phyloP scores from a whole-genome alignment of 305 asterid genomes.

The Ilex paraguariensis region DNA sequence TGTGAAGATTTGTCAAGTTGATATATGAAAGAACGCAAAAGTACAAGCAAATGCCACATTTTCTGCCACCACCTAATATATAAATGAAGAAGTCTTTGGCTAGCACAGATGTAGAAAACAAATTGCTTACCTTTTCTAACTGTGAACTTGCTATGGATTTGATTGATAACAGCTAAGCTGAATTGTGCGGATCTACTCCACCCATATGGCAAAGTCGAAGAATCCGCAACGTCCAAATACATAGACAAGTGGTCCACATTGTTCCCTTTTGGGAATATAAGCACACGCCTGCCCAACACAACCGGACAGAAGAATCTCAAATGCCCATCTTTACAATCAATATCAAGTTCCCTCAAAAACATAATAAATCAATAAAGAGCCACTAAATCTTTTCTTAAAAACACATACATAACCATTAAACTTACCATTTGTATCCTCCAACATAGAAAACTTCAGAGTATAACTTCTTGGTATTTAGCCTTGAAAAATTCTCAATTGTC shows the following conservation, averaged over 20 bases:
- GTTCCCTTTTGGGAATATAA: constrained; percentile 3
- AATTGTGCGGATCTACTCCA: constrained; percentile 6
- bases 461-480: constrained; percentile 63
- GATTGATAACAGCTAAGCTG: constrained; percentile 2
- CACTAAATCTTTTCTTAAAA: no score
- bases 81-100: no score
- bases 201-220: constrained; percentile 4
- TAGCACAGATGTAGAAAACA: no score
- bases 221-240: constrained; percentile 7
- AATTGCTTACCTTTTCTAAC: not conserved
- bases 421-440: constrained; percentile 86
- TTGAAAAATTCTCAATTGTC: constrained; percentile 78
- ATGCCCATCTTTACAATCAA: not conserved
- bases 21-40: no score
- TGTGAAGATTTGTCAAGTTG: no score
- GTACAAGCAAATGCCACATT: no score
- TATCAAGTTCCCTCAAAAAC: not conserved
- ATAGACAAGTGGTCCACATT: constrained; percentile 7
- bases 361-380: no score
- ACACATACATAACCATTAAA: no score
- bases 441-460: constrained; percentile 77
- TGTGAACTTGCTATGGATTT: not conserved
- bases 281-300: constrained; percentile 4
- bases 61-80: no score
- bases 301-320: constrained; percentile 6